phyloP scores from a whole-genome alignment of 169 alveolate species.

The Plasmodium chabaudi region DNA sequence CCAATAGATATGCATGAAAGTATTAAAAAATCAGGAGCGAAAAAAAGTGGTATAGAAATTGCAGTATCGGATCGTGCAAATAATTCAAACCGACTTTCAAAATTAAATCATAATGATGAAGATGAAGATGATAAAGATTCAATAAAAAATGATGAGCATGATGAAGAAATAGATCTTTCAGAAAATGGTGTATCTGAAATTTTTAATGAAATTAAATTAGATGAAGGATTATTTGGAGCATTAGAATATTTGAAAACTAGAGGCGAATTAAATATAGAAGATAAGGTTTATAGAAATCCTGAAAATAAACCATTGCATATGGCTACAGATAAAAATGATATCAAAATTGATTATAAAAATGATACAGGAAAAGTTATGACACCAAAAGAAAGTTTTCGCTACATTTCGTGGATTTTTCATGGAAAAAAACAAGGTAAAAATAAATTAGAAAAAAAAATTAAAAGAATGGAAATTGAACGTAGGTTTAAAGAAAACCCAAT shows the following conservation, averaged over 20 bases:
- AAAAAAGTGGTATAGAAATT: slow-evolving; percentile 4
- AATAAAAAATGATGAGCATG: slow-evolving; percentile 4
- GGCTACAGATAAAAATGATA: slow-evolving; percentile 78
- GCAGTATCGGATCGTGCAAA: not conserved
- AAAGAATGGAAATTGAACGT: slow-evolving; percentile 82
- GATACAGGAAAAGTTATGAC: slow-evolving; percentile 84
- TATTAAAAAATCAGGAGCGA: slow-evolving; percentile 8
- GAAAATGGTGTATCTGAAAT: slow-evolving; percentile 56
- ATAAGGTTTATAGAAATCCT: slow-evolving; percentile 72
- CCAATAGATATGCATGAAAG: slow-evolving; percentile 41
- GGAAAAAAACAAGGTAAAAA: slow-evolving; percentile 86
- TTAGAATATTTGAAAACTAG: slow-evolving; percentile 82
- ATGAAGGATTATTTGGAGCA: slow-evolving; percentile 83
- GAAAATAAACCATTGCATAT: slow-evolving; percentile 74
- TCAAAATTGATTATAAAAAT: slow-evolving; percentile 80
- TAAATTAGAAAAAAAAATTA: slow-evolving; percentile 81
- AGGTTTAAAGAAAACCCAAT: slow-evolving; percentile 80
- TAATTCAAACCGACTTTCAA: not conserved
- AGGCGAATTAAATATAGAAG: slow-evolving; percentile 80
- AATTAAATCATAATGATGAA: not conserved
- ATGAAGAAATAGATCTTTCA: slow-evolving; percentile 12
- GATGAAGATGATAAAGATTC: slow-evolving; percentile 7
- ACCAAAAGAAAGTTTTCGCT: slow-evolving; percentile 85
- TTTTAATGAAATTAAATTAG: slow-evolving; percentile 79
- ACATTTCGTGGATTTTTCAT: slow-evolving; percentile 84